A percentile compares a stretch with the other conserved stretches of the same genome.
phyloP scores from a whole-genome alignment of 345 rosid species.

The Sonneratia caseolaris region DNA sequence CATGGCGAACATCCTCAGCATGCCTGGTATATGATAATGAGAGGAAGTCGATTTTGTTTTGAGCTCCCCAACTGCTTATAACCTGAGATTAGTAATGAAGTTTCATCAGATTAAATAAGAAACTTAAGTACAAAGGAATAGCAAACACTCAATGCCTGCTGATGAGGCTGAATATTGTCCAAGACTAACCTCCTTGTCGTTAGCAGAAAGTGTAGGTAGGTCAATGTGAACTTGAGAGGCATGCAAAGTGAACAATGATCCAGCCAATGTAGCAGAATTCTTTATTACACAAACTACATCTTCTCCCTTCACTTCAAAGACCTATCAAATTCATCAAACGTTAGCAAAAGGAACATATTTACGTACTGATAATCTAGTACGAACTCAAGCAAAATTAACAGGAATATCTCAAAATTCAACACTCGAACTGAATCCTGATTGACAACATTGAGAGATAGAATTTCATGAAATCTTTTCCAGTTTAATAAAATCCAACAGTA shows the following conservation, averaged over 20 bases:
- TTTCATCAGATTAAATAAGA: neutral
- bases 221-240: conserved; percentile 81
- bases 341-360: conserved; percentile 11
- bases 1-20: conserved; percentile 96
- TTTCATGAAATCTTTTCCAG: neutral
- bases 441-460: neutral
- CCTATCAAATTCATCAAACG: conserved; percentile 27
- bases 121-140: conserved; percentile 2
- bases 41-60: conserved; percentile 89
- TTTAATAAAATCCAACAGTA: neutral
- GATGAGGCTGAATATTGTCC: neutral
- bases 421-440: neutral
- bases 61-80: conserved; percentile 87
- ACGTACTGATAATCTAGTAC: neutral
- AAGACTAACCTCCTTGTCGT: conserved; percentile 69
- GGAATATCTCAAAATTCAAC: neutral
- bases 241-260: conserved; percentile 78
- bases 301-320: conserved; percentile 66
- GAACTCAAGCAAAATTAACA: neutral
- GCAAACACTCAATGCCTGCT: neutral
- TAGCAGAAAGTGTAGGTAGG: conserved; percentile 78
- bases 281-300: conserved; percentile 81
- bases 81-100: conserved; percentile 36
- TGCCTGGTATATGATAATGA: conserved; percentile 87
- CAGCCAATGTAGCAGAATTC: conserved; percentile 83